A percentile compares a stretch with the other conserved stretches of the same genome.
Conservation (phyloP, 129 eudicot genomes). For the Saposhnikovia divaricata region DNA sequence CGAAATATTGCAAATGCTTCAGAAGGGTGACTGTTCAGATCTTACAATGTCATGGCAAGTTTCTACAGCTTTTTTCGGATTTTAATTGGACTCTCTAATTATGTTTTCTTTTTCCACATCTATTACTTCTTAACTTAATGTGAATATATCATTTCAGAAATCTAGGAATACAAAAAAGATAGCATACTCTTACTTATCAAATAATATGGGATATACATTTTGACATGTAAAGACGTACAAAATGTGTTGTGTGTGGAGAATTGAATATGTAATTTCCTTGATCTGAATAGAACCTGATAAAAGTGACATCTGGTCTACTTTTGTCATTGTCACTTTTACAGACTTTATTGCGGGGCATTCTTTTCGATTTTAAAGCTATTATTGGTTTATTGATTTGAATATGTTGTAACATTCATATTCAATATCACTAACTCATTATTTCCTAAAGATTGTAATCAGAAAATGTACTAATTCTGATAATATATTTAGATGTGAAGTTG, state of each 20-base stretch:
- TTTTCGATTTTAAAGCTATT: neutral
- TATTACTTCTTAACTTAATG: neutral
- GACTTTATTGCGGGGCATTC: neutral
- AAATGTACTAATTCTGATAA: neutral
- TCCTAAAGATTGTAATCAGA: neutral
- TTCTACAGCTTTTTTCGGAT: neutral
- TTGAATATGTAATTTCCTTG: neutral
- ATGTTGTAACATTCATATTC: neutral
- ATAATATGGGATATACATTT: neutral
- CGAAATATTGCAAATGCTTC: constrained; percentile 56
- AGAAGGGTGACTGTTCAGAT: constrained; percentile 38
- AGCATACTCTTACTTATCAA: neutral
- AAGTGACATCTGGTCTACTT: neutral
- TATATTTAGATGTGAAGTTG: neutral
- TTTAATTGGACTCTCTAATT: neutral
- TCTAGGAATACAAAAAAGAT: neutral
- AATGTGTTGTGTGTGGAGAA: neutral
- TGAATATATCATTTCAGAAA: neutral
- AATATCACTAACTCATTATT: neutral
- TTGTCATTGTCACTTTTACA: neutral
- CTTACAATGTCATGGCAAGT: constrained; percentile 38
- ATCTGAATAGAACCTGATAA: neutral
- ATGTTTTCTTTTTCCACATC: neutral
- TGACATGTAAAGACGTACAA: neutral
- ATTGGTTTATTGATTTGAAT: neutral